phyloP scores from a whole-genome alignment of 139 green algal species.

The Monoraphidium neglectum region DNA sequence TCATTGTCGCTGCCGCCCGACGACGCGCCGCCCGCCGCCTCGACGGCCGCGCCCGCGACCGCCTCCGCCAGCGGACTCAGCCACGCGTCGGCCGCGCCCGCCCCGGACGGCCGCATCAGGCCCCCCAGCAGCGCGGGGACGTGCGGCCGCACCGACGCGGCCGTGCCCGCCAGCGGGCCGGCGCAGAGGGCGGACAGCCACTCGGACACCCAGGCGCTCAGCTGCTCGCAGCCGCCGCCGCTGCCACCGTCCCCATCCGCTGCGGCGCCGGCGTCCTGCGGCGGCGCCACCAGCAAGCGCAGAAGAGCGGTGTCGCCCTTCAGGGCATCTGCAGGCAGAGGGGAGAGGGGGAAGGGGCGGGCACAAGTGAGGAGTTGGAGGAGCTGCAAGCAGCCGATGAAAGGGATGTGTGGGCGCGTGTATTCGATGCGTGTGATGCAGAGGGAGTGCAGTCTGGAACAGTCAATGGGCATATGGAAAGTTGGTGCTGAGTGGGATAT shows the following conservation, averaged over 20 bases:
- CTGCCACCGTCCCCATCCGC: not conserved
- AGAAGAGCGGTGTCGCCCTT: slow-evolving; percentile 6
- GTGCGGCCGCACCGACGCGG: not conserved
- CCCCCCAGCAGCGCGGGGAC: not conserved
- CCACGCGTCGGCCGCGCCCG: slow-evolving; percentile 2
- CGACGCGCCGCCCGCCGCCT: not conserved
- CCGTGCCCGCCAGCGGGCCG: not conserved
- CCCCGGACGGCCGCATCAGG: not conserved
- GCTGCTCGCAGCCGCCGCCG: not conserved
- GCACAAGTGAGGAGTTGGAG: too few relatives aligned
- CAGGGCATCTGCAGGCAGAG: not conserved
- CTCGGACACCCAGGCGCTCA: slow-evolving; percentile 3
- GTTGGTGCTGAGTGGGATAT: not conserved
- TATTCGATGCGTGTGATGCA: not conserved
- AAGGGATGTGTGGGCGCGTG: too few relatives aligned
- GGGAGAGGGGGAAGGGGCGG: too few relatives aligned
- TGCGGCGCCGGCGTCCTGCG: not conserved
- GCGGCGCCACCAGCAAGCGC: slow-evolving; percentile 7
- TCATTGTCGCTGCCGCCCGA: not conserved
- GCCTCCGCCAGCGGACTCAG: slow-evolving; percentile 12
- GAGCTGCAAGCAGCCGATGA: too few relatives aligned
- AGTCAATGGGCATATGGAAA: not conserved
- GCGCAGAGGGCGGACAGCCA: slow-evolving; percentile 12
- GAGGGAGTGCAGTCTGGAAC: too few relatives aligned
- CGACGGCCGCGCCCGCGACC: slow-evolving; percentile 6